Evolutionary conservation across 164 flowering plant species (phyloP).

Genomic region (Hamamelis virginiana): DNA sequence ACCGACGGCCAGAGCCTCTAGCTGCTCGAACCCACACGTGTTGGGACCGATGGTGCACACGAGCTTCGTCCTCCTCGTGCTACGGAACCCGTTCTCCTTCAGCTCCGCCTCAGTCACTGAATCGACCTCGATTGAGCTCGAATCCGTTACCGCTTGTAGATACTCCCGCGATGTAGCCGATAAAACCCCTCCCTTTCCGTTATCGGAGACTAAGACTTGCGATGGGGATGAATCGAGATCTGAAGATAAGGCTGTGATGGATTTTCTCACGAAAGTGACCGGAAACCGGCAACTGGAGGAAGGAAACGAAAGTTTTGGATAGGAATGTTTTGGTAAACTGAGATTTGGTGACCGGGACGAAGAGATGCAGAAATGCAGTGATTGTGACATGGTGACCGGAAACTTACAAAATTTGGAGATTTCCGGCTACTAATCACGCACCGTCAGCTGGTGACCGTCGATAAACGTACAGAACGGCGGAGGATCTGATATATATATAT

Average conservation of each 20-base stretch:
- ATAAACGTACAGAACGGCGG: too few species aligned
- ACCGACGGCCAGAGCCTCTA: slow-evolving; percentile 87
- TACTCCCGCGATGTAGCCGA: neutral
- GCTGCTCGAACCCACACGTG: slow-evolving; percentile 74
- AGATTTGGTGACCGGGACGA: slow-evolving; percentile 19
- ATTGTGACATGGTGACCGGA: slow-evolving; percentile 21
- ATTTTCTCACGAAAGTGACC: slow-evolving; percentile 4
- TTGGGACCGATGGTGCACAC: slow-evolving; percentile 66
- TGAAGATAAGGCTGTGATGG: slow-evolving; percentile 25
- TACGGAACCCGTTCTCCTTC: slow-evolving; percentile 73
- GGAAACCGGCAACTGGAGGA: slow-evolving; percentile 18
- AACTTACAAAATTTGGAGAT: too few species aligned
- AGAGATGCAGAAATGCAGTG: slow-evolving; percentile 33
- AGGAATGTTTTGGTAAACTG: slow-evolving; percentile 17
- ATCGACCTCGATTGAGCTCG: slow-evolving; percentile 54
- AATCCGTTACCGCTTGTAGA: slow-evolving; percentile 10
- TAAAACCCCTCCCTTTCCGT: slow-evolving; percentile 13
- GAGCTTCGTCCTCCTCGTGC: slow-evolving; percentile 66
- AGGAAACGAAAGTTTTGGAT: slow-evolving; percentile 12
- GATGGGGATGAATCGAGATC: slow-evolving; percentile 25
- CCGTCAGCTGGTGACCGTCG: too few species aligned
- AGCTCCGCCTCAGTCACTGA: slow-evolving; percentile 66
- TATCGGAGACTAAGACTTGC: slow-evolving; percentile 18
- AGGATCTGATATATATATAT: too few species aligned
- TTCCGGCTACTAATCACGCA: too few species aligned